These are phyloP conservation scores for Cladosporium halotolerans DNA, from an alignment of 2,329 filamentous ascomycete genomes.

Conservation along the genomic window DNA sequence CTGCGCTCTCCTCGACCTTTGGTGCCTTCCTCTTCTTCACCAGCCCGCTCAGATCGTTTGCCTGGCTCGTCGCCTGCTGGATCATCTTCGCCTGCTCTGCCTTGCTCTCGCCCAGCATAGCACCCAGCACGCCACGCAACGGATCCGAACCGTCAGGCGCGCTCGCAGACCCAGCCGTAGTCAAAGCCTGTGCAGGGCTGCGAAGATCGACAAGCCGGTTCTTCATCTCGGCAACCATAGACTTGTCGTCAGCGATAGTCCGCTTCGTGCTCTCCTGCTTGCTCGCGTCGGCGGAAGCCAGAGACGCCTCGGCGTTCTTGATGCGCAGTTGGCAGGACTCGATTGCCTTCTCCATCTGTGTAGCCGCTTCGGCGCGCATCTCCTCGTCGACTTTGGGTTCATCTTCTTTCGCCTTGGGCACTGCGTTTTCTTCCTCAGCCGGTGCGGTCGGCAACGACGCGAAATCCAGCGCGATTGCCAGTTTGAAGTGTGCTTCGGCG, in stretches of 20 bases:
- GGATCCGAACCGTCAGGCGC: slow-evolving; percentile 40
- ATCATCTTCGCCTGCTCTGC: slow-evolving; percentile 57
- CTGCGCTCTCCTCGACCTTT: slow-evolving; percentile 7
- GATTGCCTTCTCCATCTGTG: slow-evolving; percentile 68
- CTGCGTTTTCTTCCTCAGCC: slow-evolving; percentile 42
- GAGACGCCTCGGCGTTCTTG: slow-evolving; percentile 60
- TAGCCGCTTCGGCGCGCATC: slow-evolving; percentile 63
- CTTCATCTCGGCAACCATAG: slow-evolving; percentile 74
- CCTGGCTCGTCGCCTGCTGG: slow-evolving; percentile 66
- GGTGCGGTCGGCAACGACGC: slow-evolving; percentile 66
- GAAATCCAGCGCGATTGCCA: slow-evolving; percentile 91
- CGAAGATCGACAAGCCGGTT: slow-evolving; percentile 66
- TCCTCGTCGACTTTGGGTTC: slow-evolving; percentile 55
- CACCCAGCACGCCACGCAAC: slow-evolving; percentile 57
- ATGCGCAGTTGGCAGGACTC: slow-evolving; percentile 65
- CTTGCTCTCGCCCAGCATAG: slow-evolving; percentile 56
- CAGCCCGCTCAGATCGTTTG: slow-evolving; percentile 67
- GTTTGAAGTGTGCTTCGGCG: slow-evolving; percentile 93
- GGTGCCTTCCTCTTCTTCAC: slow-evolving; percentile 46
- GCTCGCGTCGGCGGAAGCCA: slow-evolving; percentile 53
- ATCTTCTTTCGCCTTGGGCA: slow-evolving; percentile 35
- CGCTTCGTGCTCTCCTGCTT: slow-evolving; percentile 59
- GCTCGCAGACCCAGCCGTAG: slow-evolving; percentile 44
- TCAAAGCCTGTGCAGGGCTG: slow-evolving; percentile 54
- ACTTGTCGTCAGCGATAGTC: slow-evolving; percentile 66